These are phyloP conservation scores for Plasmodium sp. DNA, from an alignment of 169 alveolate species.

Conservation along the genomic window DNA sequence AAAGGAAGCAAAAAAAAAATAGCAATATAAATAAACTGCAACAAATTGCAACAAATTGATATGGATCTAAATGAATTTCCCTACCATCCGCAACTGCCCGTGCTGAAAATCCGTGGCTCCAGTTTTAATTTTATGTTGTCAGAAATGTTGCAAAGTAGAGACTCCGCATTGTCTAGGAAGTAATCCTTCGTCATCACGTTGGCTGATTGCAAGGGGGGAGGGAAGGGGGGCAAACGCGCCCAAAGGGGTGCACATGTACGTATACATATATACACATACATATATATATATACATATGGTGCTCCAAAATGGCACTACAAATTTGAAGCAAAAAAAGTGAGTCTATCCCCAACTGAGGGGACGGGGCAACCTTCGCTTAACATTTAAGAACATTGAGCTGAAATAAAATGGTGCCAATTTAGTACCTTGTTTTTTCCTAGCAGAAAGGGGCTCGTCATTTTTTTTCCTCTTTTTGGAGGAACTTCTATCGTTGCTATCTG, in stretches of 20 bases:
- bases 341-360: not conserved
- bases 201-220: constrained; percentile 55
- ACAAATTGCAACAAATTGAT: not conserved
- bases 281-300: not conserved
- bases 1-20: not conserved
- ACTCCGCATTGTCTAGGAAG: constrained; percentile 77
- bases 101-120: constrained; percentile 80
- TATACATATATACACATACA: not conserved
- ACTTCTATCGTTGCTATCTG: constrained; percentile 45
- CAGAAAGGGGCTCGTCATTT: constrained; percentile 19
- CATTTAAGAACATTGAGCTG: not conserved
- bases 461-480: constrained; percentile 62
- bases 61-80: not conserved
- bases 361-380: not conserved
- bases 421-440: constrained; percentile 73
- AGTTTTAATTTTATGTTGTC: constrained; percentile 73
- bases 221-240: not conserved
- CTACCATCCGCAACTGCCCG: constrained; percentile 86
- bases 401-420: not conserved
- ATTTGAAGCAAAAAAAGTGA: not conserved
- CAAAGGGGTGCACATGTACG: not conserved
- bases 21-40: not conserved
- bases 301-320: not conserved
- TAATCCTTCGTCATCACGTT: constrained; percentile 79
- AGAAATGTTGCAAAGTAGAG: constrained; percentile 37